Evolutionary conservation across 1,139 yeast species (phyloP).

Genomic region (Arxiozyma slooffiae): DNA sequence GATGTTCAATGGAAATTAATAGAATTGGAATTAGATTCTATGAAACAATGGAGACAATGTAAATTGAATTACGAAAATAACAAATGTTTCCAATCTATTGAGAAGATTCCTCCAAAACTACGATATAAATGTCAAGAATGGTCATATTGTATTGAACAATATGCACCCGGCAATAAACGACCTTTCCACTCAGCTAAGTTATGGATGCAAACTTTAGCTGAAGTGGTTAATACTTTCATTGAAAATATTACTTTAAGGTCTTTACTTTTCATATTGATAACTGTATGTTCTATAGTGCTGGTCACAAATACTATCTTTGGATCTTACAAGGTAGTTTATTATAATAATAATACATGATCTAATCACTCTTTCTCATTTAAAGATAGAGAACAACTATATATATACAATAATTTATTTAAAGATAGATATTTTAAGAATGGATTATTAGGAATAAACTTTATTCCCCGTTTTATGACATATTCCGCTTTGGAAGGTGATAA

Average conservation of each 20-base stretch:
- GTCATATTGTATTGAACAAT: conserved; percentile 46
- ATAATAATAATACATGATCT: not conserved
- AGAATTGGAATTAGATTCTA: conserved; percentile 17
- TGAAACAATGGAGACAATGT: conserved; percentile 42
- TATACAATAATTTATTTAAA: not conserved
- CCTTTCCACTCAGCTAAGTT: conserved; percentile 38
- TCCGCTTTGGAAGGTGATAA: not conserved
- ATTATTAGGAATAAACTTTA: no score
- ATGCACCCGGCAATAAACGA: not conserved
- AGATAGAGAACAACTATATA: not conserved
- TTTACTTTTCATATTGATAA: conserved; percentile 35
- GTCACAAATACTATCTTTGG: conserved; percentile 23
- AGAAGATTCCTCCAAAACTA: conserved; percentile 49
- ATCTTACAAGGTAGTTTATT: conserved; percentile 13
- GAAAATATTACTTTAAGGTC: conserved; percentile 57
- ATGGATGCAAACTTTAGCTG: conserved; percentile 56
- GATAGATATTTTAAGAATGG: not conserved
- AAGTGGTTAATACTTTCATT: conserved; percentile 50
- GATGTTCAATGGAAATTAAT: conserved; percentile 46
- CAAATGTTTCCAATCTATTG: conserved; percentile 41
- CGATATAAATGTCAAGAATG: conserved; percentile 48
- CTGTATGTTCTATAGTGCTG: conserved; percentile 30
- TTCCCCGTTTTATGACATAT: not conserved
- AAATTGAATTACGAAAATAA: conserved; percentile 43
- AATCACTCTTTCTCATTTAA: not conserved